Conservation (phyloP, 2,329 filamentous ascomycete species). For the Didymosphaeria variabile region DNA sequence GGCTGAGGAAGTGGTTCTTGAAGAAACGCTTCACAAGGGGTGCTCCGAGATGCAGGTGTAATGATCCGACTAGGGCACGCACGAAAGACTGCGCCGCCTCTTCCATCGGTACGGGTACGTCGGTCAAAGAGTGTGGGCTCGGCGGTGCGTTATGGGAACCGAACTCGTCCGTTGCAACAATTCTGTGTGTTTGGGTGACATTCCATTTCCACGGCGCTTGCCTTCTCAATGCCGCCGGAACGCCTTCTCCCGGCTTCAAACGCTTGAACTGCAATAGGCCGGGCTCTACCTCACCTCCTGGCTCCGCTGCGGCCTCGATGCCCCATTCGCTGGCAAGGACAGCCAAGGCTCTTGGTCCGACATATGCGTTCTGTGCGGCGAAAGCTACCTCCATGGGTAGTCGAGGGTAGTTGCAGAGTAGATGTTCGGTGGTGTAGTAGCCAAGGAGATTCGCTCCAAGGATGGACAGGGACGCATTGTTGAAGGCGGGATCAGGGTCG, state of each 20-base stretch:
- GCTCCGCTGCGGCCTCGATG: constrained; percentile 84
- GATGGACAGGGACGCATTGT: constrained; percentile 84
- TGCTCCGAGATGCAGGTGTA: constrained; percentile 86
- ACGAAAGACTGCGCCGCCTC: constrained; percentile 79
- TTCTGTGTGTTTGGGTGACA: constrained; percentile 67
- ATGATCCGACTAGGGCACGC: constrained; percentile 80
- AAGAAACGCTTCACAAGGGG: constrained; percentile 84
- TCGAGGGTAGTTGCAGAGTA: constrained; percentile 89
- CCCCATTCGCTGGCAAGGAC: constrained; percentile 87
- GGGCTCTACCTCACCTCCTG: constrained; percentile 90
- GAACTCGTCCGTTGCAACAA: constrained; percentile 86
- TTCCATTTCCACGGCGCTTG: constrained; percentile 49
- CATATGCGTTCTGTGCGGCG: constrained; percentile 84
- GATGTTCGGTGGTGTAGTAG: constrained; percentile 88
- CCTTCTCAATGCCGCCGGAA: constrained; percentile 35
- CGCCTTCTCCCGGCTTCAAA: constrained; percentile 41
- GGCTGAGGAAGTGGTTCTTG: constrained; percentile 81
- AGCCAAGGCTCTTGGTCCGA: constrained; percentile 77
- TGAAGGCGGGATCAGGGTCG: constrained; percentile 80
- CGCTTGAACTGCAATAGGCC: constrained; percentile 83
- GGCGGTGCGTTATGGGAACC: constrained; percentile 66
- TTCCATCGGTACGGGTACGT: constrained; percentile 54
- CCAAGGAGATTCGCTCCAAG: constrained; percentile 84
- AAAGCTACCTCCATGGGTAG: constrained; percentile 89
- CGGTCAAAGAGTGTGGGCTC: constrained; percentile 32